Evolutionary conservation across 306 rosid genomes (phyloP).

Genomic region (Leucaena leucocephala): DNA sequence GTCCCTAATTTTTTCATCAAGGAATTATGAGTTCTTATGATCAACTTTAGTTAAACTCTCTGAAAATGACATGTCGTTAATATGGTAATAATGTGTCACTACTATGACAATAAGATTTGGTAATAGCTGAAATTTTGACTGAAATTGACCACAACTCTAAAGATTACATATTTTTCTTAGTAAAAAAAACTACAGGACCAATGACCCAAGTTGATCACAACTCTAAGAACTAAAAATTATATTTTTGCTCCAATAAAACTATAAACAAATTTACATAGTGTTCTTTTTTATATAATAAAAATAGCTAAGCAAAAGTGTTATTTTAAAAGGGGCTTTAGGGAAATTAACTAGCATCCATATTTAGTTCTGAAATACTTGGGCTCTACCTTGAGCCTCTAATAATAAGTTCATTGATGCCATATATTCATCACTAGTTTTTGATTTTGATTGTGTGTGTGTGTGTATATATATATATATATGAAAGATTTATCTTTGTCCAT

Average conservation of each 20-base stretch:
- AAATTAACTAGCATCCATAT: background rate
- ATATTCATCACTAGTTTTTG: background rate
- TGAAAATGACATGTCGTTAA: background rate
- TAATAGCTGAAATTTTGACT: background rate
- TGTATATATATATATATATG: background rate
- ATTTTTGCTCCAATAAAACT: background rate
- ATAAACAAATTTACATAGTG: background rate
- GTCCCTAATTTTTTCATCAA: background rate
- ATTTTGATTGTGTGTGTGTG: background rate
- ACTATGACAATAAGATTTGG: background rate
- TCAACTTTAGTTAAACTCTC: background rate
- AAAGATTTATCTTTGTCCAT: background rate
- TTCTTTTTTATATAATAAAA: background rate
- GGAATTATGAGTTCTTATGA: background rate
- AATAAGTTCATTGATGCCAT: background rate
- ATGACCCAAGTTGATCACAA: background rate
- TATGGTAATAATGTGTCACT: background rate
- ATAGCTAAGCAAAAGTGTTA: background rate
- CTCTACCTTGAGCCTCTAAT: background rate
- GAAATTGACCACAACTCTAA: background rate
- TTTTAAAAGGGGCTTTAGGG: background rate
- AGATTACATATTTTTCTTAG: no score
- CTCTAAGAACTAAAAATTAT: no score
- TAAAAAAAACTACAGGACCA: no score
- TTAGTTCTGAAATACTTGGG: background rate